Base-by-base conservation (phyloP, 192 early-diverging fungal genomes). In the Entomortierella parvispora region DNA sequence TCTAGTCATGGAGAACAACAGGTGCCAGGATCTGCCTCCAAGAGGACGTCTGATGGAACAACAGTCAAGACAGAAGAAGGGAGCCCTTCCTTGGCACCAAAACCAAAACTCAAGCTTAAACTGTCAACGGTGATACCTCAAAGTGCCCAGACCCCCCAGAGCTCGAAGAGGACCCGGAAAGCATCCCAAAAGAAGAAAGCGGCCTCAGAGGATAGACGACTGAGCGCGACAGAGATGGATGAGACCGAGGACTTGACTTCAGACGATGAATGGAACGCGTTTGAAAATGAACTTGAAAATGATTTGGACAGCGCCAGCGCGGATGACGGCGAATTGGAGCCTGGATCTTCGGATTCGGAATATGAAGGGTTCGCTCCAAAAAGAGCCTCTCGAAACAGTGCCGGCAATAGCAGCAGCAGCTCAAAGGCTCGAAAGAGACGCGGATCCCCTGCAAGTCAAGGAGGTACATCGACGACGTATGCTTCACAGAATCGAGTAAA, bases 291-390 rank as follows among this genome's bases (percentile, higher is more conserved):
- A 33, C 29, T 68, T 14, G 72, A 76, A 42, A 59, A 76, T 23
- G 64, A 44, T 8, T 62, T 76, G 37, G 72, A 55, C 7, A 59
- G 61, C 17, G 34, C 37, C 15, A 49, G 58, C 15, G 57, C 40
- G 23, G 68, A 76, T 25, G 72, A 57, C 32, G 72, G 65, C 4
- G 53, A 55, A 32, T 33, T 59, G n/a, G 65, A 68, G 10, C 44
- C 57, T 18, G 28, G 69, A 22, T 76, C 72, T 0, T 76, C 72
- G 1, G 72, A 76, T 33, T 76, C 72, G 9, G 72, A 76, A 20
- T 76, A 76, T 28, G 72, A 76, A 11, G 72, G 52, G 50, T 52
- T 10, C 0, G 31, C 9, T 23, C 23, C 40, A 22, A 62, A 50
- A 33, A 10, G 44, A 42, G 26, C 63, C 1, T 9, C 23, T 1